Evolutionary conservation across 148 eudicot species (phyloP), one percentile per base, ranked within the genome.

Genomic region (Arbutus unedo): DNA sequence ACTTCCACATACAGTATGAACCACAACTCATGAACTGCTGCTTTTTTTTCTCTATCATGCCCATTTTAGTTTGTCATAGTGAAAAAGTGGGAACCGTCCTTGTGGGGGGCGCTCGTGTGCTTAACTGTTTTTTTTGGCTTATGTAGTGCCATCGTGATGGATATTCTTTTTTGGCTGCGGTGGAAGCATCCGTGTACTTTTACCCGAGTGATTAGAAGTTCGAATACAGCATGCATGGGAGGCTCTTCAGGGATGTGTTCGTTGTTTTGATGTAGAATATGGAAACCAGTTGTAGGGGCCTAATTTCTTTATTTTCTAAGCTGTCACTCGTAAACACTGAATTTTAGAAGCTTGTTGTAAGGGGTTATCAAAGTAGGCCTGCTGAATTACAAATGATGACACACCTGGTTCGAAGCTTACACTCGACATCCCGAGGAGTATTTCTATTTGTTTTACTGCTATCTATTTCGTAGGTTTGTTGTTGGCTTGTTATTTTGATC

Each of bases 1-100:
- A 93, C 96, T 44, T 92, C 98, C 2, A 93, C 98, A 79, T 95
- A 95, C 88, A 95, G 98, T 95, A 93, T 49, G 96, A 82, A 18
- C 64, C 53, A 10, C 81, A 59, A n/a, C 16, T 66, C 31, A 15
- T 66, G 71, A 25, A 66, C 11, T 66, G 18, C 18, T 38, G 11
- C 7, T 3, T 66, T 80, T 66, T 59, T 66, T 66, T 0, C 9
- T 66, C 18, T 66, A 25, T 31, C 44, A 31, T 25, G 71, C 38
- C 71, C 7, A 31, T 25, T 11, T 60, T 8, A 6, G 31, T n/a
- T n/a, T n/a, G 8, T 48, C 67, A 60, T 2, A 21, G 31, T 25
- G 67, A 31, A 60, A 60, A 8, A n/a, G 25, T 8, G 38, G 38
- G 38, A 31, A 31, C 38, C 38, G 0, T 31, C 38, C 38, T 31